Conservation (phyloP, 2,329 filamentous ascomycete genomes). For the Ophiostoma sp. region DNA sequence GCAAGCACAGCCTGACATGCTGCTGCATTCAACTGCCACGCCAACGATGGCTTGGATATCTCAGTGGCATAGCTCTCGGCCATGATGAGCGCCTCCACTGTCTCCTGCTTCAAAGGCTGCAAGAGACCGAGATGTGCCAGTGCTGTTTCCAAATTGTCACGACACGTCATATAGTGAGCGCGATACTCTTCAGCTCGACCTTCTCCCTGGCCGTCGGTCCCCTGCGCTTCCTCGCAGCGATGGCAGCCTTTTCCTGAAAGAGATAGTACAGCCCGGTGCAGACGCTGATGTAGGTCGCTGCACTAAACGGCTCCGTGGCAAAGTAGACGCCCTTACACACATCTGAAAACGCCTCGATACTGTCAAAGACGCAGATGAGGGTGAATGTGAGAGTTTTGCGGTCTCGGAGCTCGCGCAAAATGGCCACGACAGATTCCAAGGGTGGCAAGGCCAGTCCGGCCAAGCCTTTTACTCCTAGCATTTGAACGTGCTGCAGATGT, state of each 20-base stretch:
- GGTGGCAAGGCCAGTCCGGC: background rate
- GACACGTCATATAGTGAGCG: background rate
- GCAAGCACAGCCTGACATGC: slow-evolving; percentile 8
- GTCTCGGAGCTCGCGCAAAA: background rate
- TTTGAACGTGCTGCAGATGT: slow-evolving; percentile 2
- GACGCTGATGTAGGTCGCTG: background rate
- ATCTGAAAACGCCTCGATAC: slow-evolving; percentile 5
- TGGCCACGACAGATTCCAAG: background rate
- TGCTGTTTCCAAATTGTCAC: slow-evolving; percentile 5
- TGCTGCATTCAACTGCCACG: background rate
- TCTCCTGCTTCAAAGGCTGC: background rate
- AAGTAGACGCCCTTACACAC: background rate
- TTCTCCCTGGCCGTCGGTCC: background rate
- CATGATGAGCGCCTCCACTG: slow-evolving; percentile 2
- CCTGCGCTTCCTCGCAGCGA: background rate
- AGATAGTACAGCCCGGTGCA: slow-evolving; percentile 3
- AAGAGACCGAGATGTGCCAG: background rate
- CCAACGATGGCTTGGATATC: slow-evolving; percentile 3
- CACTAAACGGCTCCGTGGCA: background rate
- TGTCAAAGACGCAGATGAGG: slow-evolving; percentile 2
- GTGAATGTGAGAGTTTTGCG: slow-evolving; percentile 7
- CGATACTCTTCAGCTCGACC: background rate
- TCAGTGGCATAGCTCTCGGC: slow-evolving; percentile 6
- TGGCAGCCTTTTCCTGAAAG: slow-evolving; percentile 4
- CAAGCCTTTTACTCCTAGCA: background rate